phyloP scores from a whole-genome alignment of 768 basidiomycete genomes.

The Lentinus tigrinus region DNA sequence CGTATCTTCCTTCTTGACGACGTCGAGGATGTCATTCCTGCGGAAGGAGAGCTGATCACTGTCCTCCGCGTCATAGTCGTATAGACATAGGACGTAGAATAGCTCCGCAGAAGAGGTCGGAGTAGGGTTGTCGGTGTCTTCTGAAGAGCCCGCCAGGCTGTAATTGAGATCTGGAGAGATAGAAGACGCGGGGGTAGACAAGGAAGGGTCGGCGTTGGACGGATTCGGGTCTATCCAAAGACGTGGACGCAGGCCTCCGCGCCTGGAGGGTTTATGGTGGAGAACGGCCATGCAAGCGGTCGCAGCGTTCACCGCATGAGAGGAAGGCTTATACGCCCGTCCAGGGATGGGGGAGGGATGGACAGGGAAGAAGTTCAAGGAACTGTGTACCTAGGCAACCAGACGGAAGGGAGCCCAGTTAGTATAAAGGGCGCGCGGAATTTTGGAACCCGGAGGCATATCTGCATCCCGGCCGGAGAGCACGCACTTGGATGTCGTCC shows the following conservation, averaged over 20 bases:
- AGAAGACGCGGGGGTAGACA: conserved; percentile 13
- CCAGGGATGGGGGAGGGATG: not conserved
- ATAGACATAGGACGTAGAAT: conserved; percentile 61
- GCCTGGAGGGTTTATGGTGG: conserved; percentile 3
- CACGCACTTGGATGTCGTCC: not conserved
- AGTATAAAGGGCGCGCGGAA: not conserved
- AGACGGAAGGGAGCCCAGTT: not conserved
- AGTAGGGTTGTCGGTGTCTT: conserved; percentile 7
- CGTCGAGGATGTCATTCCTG: conserved; percentile 64
- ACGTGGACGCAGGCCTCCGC: conserved; percentile 18
- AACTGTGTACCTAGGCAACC: not conserved
- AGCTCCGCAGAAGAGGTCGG: conserved; percentile 24
- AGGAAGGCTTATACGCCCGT: not conserved
- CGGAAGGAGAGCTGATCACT: conserved; percentile 59
- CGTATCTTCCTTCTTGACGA: conserved; percentile 66
- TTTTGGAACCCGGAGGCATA: conserved; percentile 4
- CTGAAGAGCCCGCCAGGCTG: conserved; percentile 14
- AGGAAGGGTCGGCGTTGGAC: conserved; percentile 6
- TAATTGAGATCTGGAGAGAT: conserved; percentile 9
- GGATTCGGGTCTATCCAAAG: conserved; percentile 22
- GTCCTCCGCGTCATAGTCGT: conserved; percentile 67
- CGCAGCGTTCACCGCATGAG: conserved; percentile 3
- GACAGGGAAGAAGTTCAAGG: not conserved
- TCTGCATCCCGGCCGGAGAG: conserved; percentile 2
- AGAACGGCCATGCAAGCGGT: conserved; percentile 10